These are phyloP conservation scores for Solanum lignicaule DNA, from an alignment of 257 asterid genomes.

Conservation along the genomic window DNA sequence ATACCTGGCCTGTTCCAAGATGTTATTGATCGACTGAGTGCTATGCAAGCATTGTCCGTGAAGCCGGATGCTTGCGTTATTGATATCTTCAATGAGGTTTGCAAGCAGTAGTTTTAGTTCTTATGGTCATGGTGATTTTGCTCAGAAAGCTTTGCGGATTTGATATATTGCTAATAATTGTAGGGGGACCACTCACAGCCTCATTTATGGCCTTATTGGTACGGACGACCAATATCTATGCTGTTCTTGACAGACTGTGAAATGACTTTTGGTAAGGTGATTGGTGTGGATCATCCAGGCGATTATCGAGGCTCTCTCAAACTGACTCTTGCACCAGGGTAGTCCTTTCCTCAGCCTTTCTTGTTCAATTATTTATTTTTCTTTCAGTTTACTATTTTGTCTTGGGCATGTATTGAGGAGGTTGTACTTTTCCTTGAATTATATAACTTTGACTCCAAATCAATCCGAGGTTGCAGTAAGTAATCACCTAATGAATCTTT, in stretches of 20 bases:
- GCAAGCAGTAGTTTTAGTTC: constrained; percentile 1
- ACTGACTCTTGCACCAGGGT: constrained; percentile 76
- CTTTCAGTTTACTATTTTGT: neutral
- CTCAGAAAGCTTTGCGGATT: neutral
- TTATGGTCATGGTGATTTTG: constrained; percentile 1
- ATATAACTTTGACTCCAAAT: neutral
- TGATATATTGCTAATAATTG: constrained; percentile 19
- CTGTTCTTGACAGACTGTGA: constrained; percentile 76
- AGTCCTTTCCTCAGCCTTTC: constrained; percentile 1
- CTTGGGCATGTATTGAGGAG: neutral
- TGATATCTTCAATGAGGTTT: constrained; percentile 87
- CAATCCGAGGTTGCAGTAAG: neutral
- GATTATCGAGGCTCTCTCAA: constrained; percentile 59
- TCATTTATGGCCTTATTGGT: constrained; percentile 66
- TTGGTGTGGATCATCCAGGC: constrained; percentile 52
- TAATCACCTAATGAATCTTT: neutral
- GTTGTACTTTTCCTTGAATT: neutral
- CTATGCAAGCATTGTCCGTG: constrained; percentile 36
- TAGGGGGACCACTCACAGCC: constrained; percentile 93
- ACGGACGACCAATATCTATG: constrained; percentile 66
- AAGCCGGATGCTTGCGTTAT: constrained; percentile 75
- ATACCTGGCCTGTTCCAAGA: constrained; percentile 61
- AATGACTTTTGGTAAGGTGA: constrained; percentile 59
- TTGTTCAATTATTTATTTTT: neutral
- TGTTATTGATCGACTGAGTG: constrained; percentile 42